Conservation (phyloP, 352 stramenopile species). For the Phytopythium ostracodes region DNA sequence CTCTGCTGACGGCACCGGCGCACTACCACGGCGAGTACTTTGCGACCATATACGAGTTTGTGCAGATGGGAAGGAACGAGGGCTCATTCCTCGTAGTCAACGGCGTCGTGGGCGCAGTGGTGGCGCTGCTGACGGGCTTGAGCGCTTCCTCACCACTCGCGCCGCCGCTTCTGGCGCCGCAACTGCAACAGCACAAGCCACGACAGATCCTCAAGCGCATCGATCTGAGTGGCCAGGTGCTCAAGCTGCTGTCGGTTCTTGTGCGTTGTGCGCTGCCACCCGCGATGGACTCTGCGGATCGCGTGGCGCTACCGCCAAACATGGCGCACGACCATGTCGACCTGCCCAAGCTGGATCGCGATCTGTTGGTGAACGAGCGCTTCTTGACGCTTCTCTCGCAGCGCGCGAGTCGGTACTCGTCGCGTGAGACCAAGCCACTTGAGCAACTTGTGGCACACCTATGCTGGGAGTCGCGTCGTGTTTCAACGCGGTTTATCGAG, state of each 20-base stretch:
- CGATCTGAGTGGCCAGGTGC: slow-evolving; percentile 58
- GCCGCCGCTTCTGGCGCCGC: slow-evolving; percentile 55
- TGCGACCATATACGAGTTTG: slow-evolving; percentile 68
- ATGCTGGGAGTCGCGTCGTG: slow-evolving; percentile 68
- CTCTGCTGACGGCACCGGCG: slow-evolving; percentile 59
- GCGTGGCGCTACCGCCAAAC: slow-evolving; percentile 40
- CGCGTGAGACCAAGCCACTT: slow-evolving; percentile 72
- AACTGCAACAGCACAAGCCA: slow-evolving; percentile 68
- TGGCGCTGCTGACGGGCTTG: slow-evolving; percentile 58
- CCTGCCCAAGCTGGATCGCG: slow-evolving; percentile 47
- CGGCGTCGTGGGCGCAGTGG: slow-evolving; percentile 73
- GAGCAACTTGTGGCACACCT: slow-evolving; percentile 76
- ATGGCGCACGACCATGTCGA: slow-evolving; percentile 73
- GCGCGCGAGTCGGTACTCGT: slow-evolving; percentile 60
- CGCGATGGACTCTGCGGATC: slow-evolving; percentile 56
- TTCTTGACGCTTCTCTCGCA: slow-evolving; percentile 75
- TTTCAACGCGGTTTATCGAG: slow-evolving; percentile 56
- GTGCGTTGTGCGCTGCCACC: slow-evolving; percentile 67
- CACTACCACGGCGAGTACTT: slow-evolving; percentile 74
- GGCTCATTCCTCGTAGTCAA: slow-evolving; percentile 80
- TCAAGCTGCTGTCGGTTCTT: slow-evolving; percentile 74
- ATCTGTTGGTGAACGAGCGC: slow-evolving; percentile 71
- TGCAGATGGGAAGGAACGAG: slow-evolving; percentile 79
- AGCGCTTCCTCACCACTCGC: slow-evolving; percentile 20
- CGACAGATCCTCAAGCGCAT: slow-evolving; percentile 77